A percentile compares a stretch with the other conserved stretches of the same genome.
Conservation (phyloP, 306 rosid genomes). For the Castanea sativa region DNA sequence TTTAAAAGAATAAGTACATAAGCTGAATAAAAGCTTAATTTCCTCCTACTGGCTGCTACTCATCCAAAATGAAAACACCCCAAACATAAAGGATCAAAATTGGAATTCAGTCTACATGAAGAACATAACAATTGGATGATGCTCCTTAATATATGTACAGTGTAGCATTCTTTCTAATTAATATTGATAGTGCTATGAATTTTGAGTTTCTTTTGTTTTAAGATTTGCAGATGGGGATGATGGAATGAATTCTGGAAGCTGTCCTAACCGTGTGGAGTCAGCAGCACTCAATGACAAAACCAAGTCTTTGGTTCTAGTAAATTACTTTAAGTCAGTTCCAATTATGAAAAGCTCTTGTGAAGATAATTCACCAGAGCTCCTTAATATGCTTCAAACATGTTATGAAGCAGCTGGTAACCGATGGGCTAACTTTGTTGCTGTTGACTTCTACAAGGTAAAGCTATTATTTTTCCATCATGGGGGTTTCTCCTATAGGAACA, state of each 20-base stretch:
- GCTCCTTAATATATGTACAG: no score
- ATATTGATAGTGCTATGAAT: neutral
- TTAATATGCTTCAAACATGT: constrained; percentile 33
- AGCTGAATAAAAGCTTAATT: no score
- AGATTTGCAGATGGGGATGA: constrained; percentile 32
- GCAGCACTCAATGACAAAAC: constrained; percentile 26
- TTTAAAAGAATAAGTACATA: no score
- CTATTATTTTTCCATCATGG: neutral
- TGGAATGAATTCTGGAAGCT: constrained; percentile 35
- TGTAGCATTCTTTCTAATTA: neutral
- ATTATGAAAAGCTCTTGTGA: constrained; percentile 12
- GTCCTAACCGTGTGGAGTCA: constrained; percentile 31
- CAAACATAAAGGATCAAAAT: neutral
- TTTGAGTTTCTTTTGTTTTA: neutral
- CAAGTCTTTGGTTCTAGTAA: constrained; percentile 38
- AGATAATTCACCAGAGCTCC: constrained; percentile 32
- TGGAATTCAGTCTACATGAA: neutral
- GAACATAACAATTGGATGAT: no score
- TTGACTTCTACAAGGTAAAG: constrained; percentile 44
- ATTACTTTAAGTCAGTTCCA: constrained; percentile 35
- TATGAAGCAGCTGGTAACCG: constrained; percentile 26
- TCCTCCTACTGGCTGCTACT: no score
- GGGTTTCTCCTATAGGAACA: neutral
- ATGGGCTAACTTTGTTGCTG: constrained; percentile 48
- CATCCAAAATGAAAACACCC: neutral